Conservation (phyloP, 2,329 filamentous ascomycete genomes). For the Akanthomyces dipterigenus region DNA sequence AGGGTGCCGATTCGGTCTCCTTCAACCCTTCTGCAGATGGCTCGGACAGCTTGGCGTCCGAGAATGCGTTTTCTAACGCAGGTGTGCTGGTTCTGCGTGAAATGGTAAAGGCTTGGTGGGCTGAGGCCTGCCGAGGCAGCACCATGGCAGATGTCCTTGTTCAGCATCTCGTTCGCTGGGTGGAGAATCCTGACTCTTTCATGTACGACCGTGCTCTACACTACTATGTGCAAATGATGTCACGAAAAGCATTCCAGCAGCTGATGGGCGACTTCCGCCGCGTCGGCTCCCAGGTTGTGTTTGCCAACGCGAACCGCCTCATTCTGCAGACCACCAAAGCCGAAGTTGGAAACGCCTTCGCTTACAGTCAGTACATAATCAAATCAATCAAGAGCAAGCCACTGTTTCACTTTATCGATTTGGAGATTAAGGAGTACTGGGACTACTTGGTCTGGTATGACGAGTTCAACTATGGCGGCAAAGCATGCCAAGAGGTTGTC, state of each 20-base stretch:
- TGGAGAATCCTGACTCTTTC: slow-evolving; percentile 86
- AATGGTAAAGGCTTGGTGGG: slow-evolving; percentile 99
- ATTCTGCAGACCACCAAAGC: slow-evolving; percentile 93
- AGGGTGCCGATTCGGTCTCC: slow-evolving; percentile 79
- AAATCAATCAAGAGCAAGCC: slow-evolving; percentile 96
- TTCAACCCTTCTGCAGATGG: slow-evolving; percentile 56
- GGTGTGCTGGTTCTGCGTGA: slow-evolving; percentile 86
- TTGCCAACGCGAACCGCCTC: slow-evolving; percentile 81
- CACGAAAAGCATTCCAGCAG: slow-evolving; percentile 91
- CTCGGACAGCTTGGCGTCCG: slow-evolving; percentile 60
- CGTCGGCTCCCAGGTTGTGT: slow-evolving; percentile 93
- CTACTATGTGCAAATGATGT: slow-evolving; percentile 99
- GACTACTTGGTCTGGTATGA: slow-evolving; percentile 99
- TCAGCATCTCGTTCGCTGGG: slow-evolving; percentile 94
- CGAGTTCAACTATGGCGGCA: slow-evolving; percentile 96
- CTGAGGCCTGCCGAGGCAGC: slow-evolving; percentile 82
- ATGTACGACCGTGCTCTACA: slow-evolving; percentile 92
- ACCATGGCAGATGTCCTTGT: slow-evolving; percentile 97
- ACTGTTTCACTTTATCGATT: slow-evolving; percentile 92
- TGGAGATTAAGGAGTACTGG: slow-evolving; percentile 99
- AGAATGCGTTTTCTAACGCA: slow-evolving; percentile 88
- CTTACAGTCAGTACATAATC: slow-evolving; percentile 95
- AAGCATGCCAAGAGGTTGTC: slow-evolving; percentile 76
- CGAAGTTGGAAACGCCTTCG: slow-evolving; percentile 92
- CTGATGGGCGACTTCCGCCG: slow-evolving; percentile 94